Percentiles rank a stretch among this genome's conserved stretches.
Evolutionary conservation across 2,329 filamentous ascomycete genomes (phyloP).

Genomic region (Xylaria multiplex): DNA sequence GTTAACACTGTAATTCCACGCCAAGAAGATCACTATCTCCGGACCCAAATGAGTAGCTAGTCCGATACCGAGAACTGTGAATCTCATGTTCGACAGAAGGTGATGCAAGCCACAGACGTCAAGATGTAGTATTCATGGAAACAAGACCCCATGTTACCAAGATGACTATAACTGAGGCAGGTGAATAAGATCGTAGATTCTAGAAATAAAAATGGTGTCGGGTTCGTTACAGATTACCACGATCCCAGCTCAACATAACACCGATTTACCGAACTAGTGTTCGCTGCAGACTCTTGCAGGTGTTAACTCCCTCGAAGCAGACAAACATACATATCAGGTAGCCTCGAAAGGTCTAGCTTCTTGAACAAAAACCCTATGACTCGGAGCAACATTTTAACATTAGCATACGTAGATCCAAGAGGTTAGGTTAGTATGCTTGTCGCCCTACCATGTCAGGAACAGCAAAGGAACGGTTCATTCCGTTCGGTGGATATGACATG

Average conservation of each 20-base stretch:
- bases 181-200: not conserved
- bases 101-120: not conserved
- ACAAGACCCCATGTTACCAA: no score
- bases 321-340: not conserved
- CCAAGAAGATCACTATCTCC: not conserved
- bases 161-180: not conserved
- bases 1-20: not conserved
- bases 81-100: not conserved
- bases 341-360: not conserved
- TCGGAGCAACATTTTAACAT: not conserved
- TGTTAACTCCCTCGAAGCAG: not conserved
- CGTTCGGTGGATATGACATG: constrained; percentile 11
- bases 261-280: constrained; percentile 15
- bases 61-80: not conserved
- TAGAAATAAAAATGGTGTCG: not conserved
- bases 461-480: constrained; percentile 18
- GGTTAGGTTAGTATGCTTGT: not conserved
- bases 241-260: constrained; percentile 4
- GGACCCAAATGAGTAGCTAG: not conserved
- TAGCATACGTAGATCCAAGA: not conserved
- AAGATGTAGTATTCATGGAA: not conserved
- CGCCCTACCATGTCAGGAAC: not conserved
- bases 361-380: not conserved
- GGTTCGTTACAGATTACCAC: not conserved
- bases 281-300: constrained; percentile 1